These are phyloP conservation scores for Xerocomus nothofagi DNA, from an alignment of 1,284 basidiomycete genomes.

Conservation along the genomic window DNA sequence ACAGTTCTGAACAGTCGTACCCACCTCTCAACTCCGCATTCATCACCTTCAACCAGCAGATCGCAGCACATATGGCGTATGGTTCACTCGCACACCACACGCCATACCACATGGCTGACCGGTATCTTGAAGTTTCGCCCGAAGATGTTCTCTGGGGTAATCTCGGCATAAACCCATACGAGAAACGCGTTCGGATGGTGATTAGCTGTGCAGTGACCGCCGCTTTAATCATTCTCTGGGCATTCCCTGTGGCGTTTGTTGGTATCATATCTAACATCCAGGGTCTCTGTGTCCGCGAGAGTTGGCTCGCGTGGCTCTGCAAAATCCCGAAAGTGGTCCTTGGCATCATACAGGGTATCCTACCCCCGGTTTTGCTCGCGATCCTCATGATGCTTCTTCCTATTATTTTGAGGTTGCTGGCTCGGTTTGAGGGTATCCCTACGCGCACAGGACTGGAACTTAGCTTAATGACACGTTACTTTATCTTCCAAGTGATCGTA, in stretches of 20 bases:
- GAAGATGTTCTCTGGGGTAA: constrained; percentile 92
- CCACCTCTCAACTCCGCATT: constrained; percentile 85
- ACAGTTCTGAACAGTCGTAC: constrained; percentile 46
- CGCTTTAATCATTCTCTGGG: constrained; percentile 71
- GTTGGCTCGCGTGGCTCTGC: constrained; percentile 86
- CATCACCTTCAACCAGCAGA: constrained; percentile 91
- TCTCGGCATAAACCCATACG: constrained; percentile 87
- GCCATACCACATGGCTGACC: constrained; percentile 72
- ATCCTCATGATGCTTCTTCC: constrained; percentile 92
- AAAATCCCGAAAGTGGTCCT: constrained; percentile 58
- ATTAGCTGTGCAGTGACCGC: constrained; percentile 64
- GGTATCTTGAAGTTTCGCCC: constrained; percentile 74
- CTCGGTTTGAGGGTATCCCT: constrained; percentile 79
- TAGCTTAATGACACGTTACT: constrained; percentile 89
- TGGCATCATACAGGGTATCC: constrained; percentile 89
- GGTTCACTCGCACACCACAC: constrained; percentile 74
- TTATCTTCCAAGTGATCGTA: constrained; percentile 89
- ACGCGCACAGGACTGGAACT: constrained; percentile 83
- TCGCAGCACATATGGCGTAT: constrained; percentile 86
- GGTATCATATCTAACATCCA: constrained; percentile 84
- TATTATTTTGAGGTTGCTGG: constrained; percentile 78
- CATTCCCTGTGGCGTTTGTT: constrained; percentile 81
- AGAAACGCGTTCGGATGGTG: constrained; percentile 63
- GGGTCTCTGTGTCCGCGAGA: constrained; percentile 60
- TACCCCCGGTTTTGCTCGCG: constrained; percentile 84